Base-by-base conservation (phyloP, 75 land plant species). In the Pinus tabuliformis region DNA sequence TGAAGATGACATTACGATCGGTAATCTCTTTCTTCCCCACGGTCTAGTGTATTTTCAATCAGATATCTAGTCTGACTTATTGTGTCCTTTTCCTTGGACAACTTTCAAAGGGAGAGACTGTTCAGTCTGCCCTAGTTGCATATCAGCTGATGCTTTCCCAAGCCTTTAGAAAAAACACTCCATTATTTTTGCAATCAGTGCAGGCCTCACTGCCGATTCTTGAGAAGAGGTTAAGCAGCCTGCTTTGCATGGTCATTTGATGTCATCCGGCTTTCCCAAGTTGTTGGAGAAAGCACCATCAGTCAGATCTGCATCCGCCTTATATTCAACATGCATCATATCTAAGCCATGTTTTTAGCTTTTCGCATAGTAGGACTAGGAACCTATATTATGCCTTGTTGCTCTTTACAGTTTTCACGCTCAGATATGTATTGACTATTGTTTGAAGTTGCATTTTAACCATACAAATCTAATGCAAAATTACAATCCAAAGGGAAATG, bases 1-100 rank as follows among this genome's bases (percentile, higher is more conserved):
- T 96, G 78, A 92, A 87, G 79, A 88, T 91, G 62, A 89, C 95
- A 26, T 70, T 94, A 13, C 78, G 81, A 89, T 96, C 99, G 81
- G 99, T 96, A 86, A 72, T 39, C 12, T 39, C 71, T 68, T 16
- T 5, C 72, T 68, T 45, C 11, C 54, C 12, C 54, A 49, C 54
- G 12, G 9, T 49, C 11, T 45, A 7, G 52, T 45, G 7, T 49
- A 49, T 49, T 49, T 49, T 49, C 54, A 49, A 42, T 68, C 11
- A 68, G 42, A 65, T n/a, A 68, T 7, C 52, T 68, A 49, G 54
- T 42, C 72, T 42, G 68, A 64, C 54, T 64, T 20, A 7, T 68
- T 39, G 14, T 68, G 7, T n/a, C 37, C 2, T n/a, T 68, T 33
- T 68, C 17, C 49, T 37, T 68, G 8, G 42, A n/a, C 21, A 21